Base-by-base conservation (phyloP, 306 rosid species). In the Albizia julibrissin region DNA sequence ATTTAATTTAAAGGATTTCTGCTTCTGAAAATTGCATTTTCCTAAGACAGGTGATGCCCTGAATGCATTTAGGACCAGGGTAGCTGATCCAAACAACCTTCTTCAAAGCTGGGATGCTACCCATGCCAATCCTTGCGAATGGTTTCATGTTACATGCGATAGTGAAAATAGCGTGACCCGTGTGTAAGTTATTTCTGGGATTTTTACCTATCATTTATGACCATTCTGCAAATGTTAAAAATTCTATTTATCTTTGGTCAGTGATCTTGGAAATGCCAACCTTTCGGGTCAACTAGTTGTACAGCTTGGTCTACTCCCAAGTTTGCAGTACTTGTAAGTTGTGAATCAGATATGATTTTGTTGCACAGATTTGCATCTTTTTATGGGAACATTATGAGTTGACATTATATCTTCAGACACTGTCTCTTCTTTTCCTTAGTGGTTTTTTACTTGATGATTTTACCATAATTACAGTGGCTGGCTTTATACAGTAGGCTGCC, bases 201-300 rank as follows among this genome's bases (percentile, higher is more conserved):
- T 65, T 75, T 67, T 79, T 44, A 40, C 79, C 54, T 56, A 26
- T 13, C 19, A 5, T 22, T 73, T 65, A 3, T 64, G 43, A 72
- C 76, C 33, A 44, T 31, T 75, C 49, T 46, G 40, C 61, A 39
- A 13, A 58, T 39, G 58, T 19, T 76, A 68, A 65, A 27, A 43
- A 8, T 58, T 24, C 10, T 0, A 3, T 73, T 79, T 84, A 44
- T 81, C 79, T 50, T 79, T 67, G 26, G 67, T 12, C 86, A 94
- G 98, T 83, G 88, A 89, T 85, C 94, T 94, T 78, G 95, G 92
- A 81, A 94, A 91, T 87, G 88, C 91, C 34, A 81, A 90, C 84
- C 90, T 94, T 77, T 50, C 93, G 29, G 94, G 98, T 72, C 9
- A 1, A 50, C 85, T 94, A 70, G 98, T 86, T 80, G 64, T 87